Percentiles rank a stretch among this genome's conserved stretches.
Evolutionary conservation across 305 asterid genomes (phyloP).

Genomic region (Solanum hybrid): DNA sequence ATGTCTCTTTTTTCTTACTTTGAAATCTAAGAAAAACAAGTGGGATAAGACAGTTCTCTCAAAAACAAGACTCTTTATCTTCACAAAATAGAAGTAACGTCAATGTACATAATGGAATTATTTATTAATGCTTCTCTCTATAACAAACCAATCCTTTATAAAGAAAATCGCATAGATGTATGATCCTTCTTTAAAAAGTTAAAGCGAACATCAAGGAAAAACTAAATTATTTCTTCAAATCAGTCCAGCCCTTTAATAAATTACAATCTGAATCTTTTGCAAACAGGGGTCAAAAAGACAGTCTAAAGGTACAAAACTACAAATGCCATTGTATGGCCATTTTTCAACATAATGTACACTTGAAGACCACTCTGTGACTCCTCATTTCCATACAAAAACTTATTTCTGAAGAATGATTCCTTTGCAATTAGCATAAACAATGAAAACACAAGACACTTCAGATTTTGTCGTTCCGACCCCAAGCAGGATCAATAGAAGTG

Average conservation of each 20-base stretch:
- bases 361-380: background rate
- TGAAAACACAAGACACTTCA: background rate
- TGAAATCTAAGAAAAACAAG: background rate
- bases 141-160: background rate
- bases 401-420: background rate
- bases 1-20: background rate
- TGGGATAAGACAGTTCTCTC: accelerated
- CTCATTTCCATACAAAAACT: background rate
- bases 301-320: background rate
- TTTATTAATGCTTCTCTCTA: background rate
- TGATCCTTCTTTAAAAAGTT: background rate
- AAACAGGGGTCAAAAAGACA: background rate
- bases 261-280: background rate
- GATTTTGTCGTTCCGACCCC: background rate
- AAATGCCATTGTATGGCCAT: background rate
- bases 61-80: background rate
- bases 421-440: background rate
- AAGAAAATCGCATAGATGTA: background rate
- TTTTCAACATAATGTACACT: background rate
- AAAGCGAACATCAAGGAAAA: background rate
- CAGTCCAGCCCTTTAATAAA: background rate
- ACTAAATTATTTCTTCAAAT: background rate
- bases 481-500: constrained; percentile 26
- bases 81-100: background rate
- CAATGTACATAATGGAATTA: accelerated